phyloP scores from a whole-genome alignment of 805 yeast genomes.

The Lipomyces starkeyi region DNA sequence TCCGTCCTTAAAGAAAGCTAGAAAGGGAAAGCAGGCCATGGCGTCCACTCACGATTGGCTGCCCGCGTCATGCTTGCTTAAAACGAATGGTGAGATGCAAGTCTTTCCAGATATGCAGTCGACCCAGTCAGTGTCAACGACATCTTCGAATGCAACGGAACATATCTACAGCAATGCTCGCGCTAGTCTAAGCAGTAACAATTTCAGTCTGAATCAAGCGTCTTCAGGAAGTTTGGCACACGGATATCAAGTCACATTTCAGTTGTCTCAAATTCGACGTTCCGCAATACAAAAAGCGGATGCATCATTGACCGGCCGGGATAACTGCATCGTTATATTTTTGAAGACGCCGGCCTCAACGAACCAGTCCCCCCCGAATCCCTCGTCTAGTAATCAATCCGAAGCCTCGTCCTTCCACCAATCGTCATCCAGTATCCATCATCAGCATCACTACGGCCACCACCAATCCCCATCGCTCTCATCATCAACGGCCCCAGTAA shows the following conservation, averaged over 20 bases:
- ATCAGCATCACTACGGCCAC: conserved; percentile 15
- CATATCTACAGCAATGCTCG: conserved; percentile 8
- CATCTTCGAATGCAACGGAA: conserved; percentile 11
- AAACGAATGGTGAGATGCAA: conserved; percentile 33
- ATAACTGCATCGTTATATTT: conserved; percentile 30
- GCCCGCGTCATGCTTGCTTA: conserved; percentile 30
- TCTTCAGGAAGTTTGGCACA: neutral
- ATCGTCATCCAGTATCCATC: conserved; percentile 12
- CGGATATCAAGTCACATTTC: conserved; percentile 24
- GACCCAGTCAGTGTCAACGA: neutral
- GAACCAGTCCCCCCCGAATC: neutral
- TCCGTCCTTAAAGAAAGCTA: conserved; percentile 15
- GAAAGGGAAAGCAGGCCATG: conserved; percentile 13
- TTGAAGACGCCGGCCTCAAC: conserved; percentile 15
- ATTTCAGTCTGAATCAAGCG: too few species aligned
- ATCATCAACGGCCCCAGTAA: conserved; percentile 7
- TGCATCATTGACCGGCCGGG: conserved; percentile 33
- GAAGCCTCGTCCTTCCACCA: neutral
- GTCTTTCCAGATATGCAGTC: conserved; percentile 26
- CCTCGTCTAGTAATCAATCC: neutral
- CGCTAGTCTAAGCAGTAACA: conserved; percentile 1
- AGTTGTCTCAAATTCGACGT: conserved; percentile 30
- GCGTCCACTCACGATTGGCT: conserved; percentile 17
- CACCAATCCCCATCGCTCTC: conserved; percentile 11
- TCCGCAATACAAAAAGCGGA: conserved; percentile 34